phyloP scores from a whole-genome alignment of 2,329 filamentous ascomycete genomes.

The Diaporthe capsici region DNA sequence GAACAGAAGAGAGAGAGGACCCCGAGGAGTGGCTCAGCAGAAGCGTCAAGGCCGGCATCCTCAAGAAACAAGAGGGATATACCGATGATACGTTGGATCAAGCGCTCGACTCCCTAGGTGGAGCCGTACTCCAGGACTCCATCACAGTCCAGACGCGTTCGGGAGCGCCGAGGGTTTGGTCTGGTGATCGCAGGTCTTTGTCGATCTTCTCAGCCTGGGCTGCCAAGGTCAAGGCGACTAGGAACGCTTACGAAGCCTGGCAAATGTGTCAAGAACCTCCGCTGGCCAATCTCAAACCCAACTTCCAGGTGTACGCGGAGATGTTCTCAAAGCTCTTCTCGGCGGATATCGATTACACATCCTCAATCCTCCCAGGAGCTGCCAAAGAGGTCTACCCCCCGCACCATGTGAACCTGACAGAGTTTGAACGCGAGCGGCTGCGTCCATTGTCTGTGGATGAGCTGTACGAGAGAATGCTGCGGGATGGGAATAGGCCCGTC shows the following conservation, averaged over 20 bases:
- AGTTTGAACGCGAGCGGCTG: constrained; percentile 75
- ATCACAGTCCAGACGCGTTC: constrained; percentile 71
- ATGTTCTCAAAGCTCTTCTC: constrained; percentile 72
- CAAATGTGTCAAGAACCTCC: constrained; percentile 59
- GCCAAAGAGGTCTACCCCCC: constrained; percentile 67
- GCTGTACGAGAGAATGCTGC: constrained; percentile 72
- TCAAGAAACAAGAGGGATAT: constrained; percentile 72
- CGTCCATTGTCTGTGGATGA: constrained; percentile 70
- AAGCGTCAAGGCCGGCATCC: constrained; percentile 64
- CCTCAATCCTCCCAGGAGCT: constrained; percentile 69
- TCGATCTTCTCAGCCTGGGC: constrained; percentile 64
- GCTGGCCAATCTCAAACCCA: constrained; percentile 52
- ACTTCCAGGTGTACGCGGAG: constrained; percentile 65
- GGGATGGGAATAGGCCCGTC: constrained; percentile 61
- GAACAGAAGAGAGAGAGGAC: constrained; percentile 69
- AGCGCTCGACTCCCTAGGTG: constrained; percentile 67
- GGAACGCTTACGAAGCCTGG: constrained; percentile 75
- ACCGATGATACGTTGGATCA: constrained; percentile 60
- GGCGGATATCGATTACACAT: constrained; percentile 46
- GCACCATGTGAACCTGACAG: constrained; percentile 70
- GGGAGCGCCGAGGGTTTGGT: constrained; percentile 52
- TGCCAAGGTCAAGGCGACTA: constrained; percentile 69
- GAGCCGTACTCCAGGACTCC: constrained; percentile 62
- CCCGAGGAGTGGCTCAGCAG: constrained; percentile 68
- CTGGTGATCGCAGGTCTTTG: constrained; percentile 45